Evolutionary conservation across 306 rosid genomes (phyloP).

Genomic region (Pterocarpus macrocarpus): DNA sequence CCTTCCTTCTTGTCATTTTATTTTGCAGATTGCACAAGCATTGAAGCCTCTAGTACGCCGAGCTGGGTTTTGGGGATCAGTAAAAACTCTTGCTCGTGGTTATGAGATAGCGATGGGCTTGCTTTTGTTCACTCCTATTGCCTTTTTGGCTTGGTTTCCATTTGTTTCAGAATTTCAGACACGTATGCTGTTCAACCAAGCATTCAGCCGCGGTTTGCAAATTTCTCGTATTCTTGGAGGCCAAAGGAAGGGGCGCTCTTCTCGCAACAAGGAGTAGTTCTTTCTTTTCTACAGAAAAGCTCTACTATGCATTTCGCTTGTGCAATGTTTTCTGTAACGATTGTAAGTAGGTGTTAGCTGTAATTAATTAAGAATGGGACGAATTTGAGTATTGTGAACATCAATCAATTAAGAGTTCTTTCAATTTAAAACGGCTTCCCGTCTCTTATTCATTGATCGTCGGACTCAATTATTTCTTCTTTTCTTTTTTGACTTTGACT

Average conservation of each 20-base stretch:
- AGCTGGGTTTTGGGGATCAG: constrained; percentile 92
- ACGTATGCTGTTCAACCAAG: constrained; percentile 97
- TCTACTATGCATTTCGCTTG: not conserved
- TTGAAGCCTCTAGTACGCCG: constrained; percentile 70
- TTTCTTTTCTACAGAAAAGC: not conserved
- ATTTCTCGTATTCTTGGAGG: constrained; percentile 99
- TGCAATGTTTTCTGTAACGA: not conserved
- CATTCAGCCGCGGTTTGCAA: constrained; percentile 93
- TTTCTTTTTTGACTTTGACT: too few species aligned
- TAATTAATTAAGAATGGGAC: constrained; percentile 27
- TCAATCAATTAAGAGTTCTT: not conserved
- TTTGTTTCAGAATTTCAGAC: constrained; percentile 97
- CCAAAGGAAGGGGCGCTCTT: constrained; percentile 81
- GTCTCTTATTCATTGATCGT: not conserved
- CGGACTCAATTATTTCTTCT: not conserved
- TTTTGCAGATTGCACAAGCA: constrained; percentile 87
- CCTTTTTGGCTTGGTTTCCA: constrained; percentile 98
- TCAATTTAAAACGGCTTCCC: constrained; percentile 1
- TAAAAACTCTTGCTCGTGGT: constrained; percentile 88
- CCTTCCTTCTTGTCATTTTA: not conserved
- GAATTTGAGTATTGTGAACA: not conserved
- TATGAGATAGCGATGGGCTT: constrained; percentile 92
- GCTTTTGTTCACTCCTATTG: constrained; percentile 90
- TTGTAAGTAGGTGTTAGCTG: constrained; percentile 39
- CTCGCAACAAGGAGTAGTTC: constrained; percentile 82